Evolutionary conservation across 169 alveolate species (phyloP).

Genomic region (Plasmodium gallinaceum): DNA sequence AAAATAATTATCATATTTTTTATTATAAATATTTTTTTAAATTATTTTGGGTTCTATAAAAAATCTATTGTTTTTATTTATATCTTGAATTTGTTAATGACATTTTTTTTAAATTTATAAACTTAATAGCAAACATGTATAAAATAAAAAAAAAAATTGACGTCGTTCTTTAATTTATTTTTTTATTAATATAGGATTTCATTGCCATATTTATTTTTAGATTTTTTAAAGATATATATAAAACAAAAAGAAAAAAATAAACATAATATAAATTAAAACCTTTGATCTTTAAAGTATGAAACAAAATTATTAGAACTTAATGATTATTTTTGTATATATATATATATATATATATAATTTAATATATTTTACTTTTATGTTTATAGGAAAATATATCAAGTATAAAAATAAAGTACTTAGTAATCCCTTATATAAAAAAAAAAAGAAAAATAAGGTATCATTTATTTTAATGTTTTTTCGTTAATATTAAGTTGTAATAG

Average conservation of each 20-base stretch:
- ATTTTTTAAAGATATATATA: too few species aligned
- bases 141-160: background rate
- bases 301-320: background rate
- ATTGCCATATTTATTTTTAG: background rate
- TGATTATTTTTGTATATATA: background rate
- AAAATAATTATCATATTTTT: background rate
- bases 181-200: background rate
- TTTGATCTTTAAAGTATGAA: slow-evolving; percentile 4
- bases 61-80: background rate
- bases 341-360: background rate
- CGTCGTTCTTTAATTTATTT: slow-evolving; percentile 15
- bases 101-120: background rate
- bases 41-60: background rate
- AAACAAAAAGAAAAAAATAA: background rate
- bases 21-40: background rate
- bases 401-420: too few species aligned
- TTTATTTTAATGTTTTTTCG: too few species aligned
- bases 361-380: background rate
- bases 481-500: too few species aligned
- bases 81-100: background rate
- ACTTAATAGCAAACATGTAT: background rate
- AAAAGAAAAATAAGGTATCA: too few species aligned
- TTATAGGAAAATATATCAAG: too few species aligned
- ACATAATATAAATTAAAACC: background rate
- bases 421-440: too few species aligned